These are phyloP conservation scores for Trichodelitschia bisporula DNA, from an alignment of 495 filamentous ascomycete species.

Conservation along the genomic window DNA sequence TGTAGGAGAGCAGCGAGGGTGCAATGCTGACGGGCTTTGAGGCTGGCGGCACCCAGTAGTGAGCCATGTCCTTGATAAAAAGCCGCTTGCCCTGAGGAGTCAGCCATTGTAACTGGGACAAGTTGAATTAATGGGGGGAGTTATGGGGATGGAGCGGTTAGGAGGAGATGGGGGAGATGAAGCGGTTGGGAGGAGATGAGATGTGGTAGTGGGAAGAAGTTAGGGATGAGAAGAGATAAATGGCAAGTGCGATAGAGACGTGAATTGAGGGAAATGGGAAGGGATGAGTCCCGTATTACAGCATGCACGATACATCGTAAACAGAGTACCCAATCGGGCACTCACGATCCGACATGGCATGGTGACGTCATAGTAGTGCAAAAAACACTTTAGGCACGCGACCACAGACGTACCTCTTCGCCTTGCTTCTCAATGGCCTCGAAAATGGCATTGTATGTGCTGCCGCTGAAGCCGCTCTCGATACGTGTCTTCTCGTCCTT, in stretches of 20 bases:
- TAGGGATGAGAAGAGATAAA: too few relatives aligned
- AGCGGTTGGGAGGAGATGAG: not conserved
- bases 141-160: constrained; percentile 1
- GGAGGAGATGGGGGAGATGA: not conserved
- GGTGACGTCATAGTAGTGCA: constrained; percentile 1
- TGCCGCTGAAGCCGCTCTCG: constrained; percentile 48
- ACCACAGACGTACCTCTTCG: constrained; percentile 29
- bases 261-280: not conserved
- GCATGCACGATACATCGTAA: too few relatives aligned
- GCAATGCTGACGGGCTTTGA: constrained; percentile 41
- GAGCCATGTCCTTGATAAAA: constrained; percentile 93
- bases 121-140: not conserved
- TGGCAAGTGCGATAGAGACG: not conserved
- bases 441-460: constrained; percentile 54
- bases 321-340: too few relatives aligned
- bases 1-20: constrained; percentile 39
- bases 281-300: too few relatives aligned
- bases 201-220: too few relatives aligned
- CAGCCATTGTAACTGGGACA: constrained; percentile 9
- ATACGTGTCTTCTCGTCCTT: constrained; percentile 42
- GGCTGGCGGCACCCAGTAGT: constrained; percentile 63
- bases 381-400: constrained; percentile 4
- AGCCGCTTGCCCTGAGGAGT: constrained; percentile 44
- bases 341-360: too few relatives aligned
- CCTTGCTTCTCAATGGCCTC: constrained; percentile 40